A percentile compares a stretch with the other conserved stretches of the same genome.
These are phyloP conservation scores for Aspergillus ostianus DNA, from an alignment of 495 filamentous ascomycete species.

Conservation along the genomic window DNA sequence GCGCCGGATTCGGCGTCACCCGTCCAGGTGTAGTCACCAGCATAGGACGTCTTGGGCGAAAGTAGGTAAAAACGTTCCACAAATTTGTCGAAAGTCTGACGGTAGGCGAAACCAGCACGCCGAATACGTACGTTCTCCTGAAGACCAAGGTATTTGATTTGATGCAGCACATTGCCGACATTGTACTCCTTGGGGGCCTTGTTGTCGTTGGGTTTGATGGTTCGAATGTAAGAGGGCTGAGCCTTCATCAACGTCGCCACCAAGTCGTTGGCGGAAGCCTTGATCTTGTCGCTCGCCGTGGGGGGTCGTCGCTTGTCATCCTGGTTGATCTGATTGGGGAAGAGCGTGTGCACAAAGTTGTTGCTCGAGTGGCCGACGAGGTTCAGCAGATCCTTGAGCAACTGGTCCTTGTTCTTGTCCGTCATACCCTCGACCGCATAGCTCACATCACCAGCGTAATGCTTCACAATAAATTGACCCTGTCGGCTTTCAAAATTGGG, in stretches of 20 bases:
- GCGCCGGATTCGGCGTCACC: constrained; percentile 82
- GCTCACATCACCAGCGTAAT: constrained; percentile 97
- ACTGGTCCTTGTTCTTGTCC: constrained; percentile 98
- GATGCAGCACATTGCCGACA: constrained; percentile 86
- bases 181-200: constrained; percentile 94
- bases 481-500: constrained; percentile 89
- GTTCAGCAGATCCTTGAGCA: constrained; percentile 91
- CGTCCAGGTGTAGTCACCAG: constrained; percentile 94
- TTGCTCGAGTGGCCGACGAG: constrained; percentile 83
- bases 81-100: constrained; percentile 98
- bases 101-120: constrained; percentile 93
- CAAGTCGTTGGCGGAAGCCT: constrained; percentile 90
- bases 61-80: constrained; percentile 96
- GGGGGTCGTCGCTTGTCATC: constrained; percentile 93
- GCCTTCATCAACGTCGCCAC: constrained; percentile 97
- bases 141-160: constrained; percentile 98
- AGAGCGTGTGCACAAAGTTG: constrained; percentile 78
- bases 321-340: constrained; percentile 91
- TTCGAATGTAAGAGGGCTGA: constrained; percentile 94
- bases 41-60: constrained; percentile 91
- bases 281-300: constrained; percentile 96
- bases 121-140: constrained; percentile 99
- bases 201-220: constrained; percentile 99
- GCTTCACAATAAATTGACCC: constrained; percentile 97
- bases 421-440: constrained; percentile 97